Evolutionary conservation across 2,329 filamentous ascomycete species (phyloP), one percentile per base, ranked within the genome.

Genomic region (Cladophialophora immunda): DNA sequence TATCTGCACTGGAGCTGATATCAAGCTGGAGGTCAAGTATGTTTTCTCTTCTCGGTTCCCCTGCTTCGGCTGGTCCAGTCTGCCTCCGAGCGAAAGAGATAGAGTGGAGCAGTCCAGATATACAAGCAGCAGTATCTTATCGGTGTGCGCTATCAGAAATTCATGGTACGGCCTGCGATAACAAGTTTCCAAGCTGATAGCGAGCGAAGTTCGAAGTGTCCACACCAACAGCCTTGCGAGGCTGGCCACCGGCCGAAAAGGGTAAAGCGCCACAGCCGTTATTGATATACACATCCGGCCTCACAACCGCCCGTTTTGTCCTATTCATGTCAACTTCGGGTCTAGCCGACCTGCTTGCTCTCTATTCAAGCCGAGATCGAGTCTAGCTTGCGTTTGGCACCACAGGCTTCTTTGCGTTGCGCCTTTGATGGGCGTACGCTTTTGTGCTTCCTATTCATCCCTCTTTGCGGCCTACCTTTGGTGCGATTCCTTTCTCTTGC

Each of bases 311-410:
- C 27, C 60, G 25, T 17, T 25, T 19, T n/a, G 32, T 57, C 45
- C 57, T 66, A 64, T 68, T 66, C 50, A 68, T 27, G 53, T 61
- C 60, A 32, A 65, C 45, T 60, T 66, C 52, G 50, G 55, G 64
- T 50, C 56, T 62, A 64, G 63, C 38, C 45, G 22, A 5, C 9
- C 29, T 3, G 22, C 29, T 9, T 29, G 15, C 15, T 25, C 17
- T 22, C 47, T 68, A 66, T 68, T 68, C 58, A 68, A 54, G 55
- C 53, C 66, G 56, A 58, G 8, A 60, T 68, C 25, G 27, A 45
- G 62, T 19, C 56, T 66, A 56, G 55, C 29, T 32, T 41, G 29
- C 19, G 5, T 3, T 22, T 55, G 34, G 29, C 19, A 3, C 61
- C 38, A 60, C 59, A 55, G 59, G 60, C 6, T 45, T 54, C 41